Evolutionary conservation across 805 yeast genomes (phyloP).

Genomic region (Trichomonascus vanleenenianus): DNA sequence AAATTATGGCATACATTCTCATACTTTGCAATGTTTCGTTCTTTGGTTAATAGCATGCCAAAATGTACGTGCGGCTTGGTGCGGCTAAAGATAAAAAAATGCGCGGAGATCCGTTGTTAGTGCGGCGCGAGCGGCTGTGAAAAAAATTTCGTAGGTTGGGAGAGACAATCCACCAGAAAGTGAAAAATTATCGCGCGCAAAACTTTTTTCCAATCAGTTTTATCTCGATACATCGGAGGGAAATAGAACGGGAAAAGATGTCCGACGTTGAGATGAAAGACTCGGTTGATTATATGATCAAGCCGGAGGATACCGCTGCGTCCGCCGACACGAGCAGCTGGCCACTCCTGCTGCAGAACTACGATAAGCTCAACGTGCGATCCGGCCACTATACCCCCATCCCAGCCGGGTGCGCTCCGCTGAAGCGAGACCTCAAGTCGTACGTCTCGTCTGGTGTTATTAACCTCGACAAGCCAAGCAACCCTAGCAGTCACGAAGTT

Average conservation of each 20-base stretch:
- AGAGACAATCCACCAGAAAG: background rate
- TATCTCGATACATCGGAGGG: background rate
- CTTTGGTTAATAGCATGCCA: too few species aligned
- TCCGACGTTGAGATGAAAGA: conserved; percentile 28
- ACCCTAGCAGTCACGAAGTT: conserved; percentile 98
- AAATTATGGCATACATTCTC: too few species aligned
- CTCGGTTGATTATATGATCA: conserved; percentile 59
- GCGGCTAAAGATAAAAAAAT: too few species aligned
- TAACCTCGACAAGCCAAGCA: conserved; percentile 95
- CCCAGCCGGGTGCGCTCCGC: conserved; percentile 91
- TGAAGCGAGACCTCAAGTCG: conserved; percentile 84
- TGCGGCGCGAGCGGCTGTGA: too few species aligned
- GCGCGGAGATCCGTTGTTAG: too few species aligned
- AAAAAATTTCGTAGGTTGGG: too few species aligned
- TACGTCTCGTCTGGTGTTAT: conserved; percentile 93
- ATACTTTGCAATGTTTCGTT: too few species aligned
- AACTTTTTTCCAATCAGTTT: too few species aligned
- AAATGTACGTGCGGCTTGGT: too few species aligned
- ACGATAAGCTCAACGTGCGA: conserved; percentile 88
- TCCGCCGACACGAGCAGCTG: conserved; percentile 84
- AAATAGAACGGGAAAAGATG: background rate
- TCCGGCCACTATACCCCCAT: conserved; percentile 97
- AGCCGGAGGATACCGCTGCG: conserved; percentile 73
- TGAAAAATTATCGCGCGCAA: background rate
- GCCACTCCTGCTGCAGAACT: conserved; percentile 92